Evolutionary conservation across 139 green algal genomes (phyloP).

Genomic region (Micromonas pusilla): DNA sequence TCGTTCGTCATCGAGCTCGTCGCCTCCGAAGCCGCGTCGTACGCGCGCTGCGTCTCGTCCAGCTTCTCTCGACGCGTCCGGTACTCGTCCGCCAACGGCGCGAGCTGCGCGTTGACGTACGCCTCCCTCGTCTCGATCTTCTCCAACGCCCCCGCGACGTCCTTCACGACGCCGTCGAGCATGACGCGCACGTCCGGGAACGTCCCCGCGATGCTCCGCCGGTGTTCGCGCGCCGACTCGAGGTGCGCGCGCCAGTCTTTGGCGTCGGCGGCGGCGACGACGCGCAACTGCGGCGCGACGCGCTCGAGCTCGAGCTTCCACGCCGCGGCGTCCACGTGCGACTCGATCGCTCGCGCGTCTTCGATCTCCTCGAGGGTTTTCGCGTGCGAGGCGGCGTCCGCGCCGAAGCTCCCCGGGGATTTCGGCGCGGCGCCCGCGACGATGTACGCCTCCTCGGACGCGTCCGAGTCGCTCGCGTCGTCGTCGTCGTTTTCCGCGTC

Average conservation of each 20-base stretch:
- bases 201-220: conserved; percentile 32
- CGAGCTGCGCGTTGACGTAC: conserved; percentile 61
- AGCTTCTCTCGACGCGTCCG: conserved; percentile 36
- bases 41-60: conserved; percentile 42
- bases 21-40: conserved; percentile 49
- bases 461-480: no score
- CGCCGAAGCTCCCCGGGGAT: no score
- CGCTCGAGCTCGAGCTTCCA: conserved; percentile 50
- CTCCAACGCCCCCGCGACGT: conserved; percentile 40
- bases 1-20: conserved; percentile 58
- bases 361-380: conserved; percentile 6
- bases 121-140: conserved; percentile 53
- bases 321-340: conserved; percentile 50
- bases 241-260: conserved; percentile 58
- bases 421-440: no score
- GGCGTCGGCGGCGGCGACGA: background rate
- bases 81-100: conserved; percentile 54
- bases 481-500: no score
- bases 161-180: conserved; percentile 34
- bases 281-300: background rate
- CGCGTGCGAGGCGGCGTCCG: background rate
- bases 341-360: conserved; percentile 7
- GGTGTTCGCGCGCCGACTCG: conserved; percentile 50
- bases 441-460: no score
- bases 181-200: background rate